Evolutionary conservation across 2,329 filamentous ascomycete species (phyloP).

Genomic region (Fusarium falciforme): DNA sequence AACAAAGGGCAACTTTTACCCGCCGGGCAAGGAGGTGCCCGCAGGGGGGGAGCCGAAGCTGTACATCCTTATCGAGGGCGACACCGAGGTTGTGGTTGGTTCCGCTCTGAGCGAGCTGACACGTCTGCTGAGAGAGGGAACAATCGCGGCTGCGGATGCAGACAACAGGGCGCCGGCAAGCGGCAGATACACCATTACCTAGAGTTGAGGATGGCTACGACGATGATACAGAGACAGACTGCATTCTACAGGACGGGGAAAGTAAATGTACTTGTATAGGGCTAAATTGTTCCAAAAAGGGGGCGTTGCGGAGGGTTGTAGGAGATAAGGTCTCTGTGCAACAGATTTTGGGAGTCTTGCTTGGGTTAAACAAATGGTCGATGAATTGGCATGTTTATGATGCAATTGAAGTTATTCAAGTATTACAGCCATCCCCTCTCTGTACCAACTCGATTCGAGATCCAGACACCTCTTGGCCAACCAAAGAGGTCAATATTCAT

Average conservation of each 20-base stretch:
- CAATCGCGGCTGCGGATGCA: slow-evolving; percentile 88
- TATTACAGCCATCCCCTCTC: not conserved
- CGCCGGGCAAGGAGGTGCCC: slow-evolving; percentile 81
- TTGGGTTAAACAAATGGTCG: slow-evolving; percentile 11
- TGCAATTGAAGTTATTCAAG: not conserved
- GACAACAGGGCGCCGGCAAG: slow-evolving; percentile 81
- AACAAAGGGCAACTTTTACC: slow-evolving; percentile 93
- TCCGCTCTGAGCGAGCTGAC: slow-evolving; percentile 92
- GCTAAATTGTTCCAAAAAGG: not conserved
- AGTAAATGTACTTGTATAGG: not conserved
- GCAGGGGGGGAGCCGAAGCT: slow-evolving; percentile 87
- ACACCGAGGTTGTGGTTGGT: slow-evolving; percentile 92
- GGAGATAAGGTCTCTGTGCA: slow-evolving; percentile 8
- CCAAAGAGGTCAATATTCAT: not conserved
- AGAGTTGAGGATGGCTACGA: slow-evolving; percentile 39
- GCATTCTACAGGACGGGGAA: not conserved
- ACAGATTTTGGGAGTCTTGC: slow-evolving; percentile 30
- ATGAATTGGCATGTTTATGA: not conserved
- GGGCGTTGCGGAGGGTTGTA: slow-evolving; percentile 7
- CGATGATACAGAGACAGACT: not conserved
- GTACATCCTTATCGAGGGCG: slow-evolving; percentile 97
- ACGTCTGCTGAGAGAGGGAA: slow-evolving; percentile 88
- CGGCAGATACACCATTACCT: slow-evolving; percentile 89
- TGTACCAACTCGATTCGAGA: not conserved
- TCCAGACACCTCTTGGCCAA: not conserved